Evolutionary conservation across 2,329 filamentous ascomycete genomes (phyloP).

Genomic region (Cladophialophora immunda): DNA sequence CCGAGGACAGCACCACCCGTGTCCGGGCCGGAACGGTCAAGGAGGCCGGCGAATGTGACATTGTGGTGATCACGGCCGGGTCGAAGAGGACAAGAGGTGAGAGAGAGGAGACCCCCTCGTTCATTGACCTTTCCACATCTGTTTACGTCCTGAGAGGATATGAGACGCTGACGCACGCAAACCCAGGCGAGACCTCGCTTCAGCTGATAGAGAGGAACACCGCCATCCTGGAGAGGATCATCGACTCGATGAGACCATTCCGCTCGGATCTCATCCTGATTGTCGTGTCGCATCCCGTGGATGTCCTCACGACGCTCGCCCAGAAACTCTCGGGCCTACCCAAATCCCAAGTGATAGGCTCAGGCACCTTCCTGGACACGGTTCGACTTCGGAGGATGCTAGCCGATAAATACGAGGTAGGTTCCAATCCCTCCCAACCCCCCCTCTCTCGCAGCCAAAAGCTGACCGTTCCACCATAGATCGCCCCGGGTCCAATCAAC

Average conservation of each 20-base stretch:
- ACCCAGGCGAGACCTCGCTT: conserved; percentile 53
- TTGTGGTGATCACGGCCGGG: neutral
- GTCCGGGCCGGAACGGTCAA: neutral
- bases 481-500: conserved; percentile 45
- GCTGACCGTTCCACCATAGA: too few species aligned
- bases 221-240: conserved; percentile 56
- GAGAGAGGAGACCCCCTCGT: neutral
- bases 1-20: conserved; percentile 47
- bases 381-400: conserved; percentile 49
- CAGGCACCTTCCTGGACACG: conserved; percentile 63
- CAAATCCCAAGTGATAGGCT: conserved; percentile 59
- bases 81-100: conserved; percentile 5
- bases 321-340: conserved; percentile 59
- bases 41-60: conserved; percentile 5
- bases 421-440: too few species aligned
- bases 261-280: conserved; percentile 54
- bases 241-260: conserved; percentile 59
- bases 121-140: neutral
- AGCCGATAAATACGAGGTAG: conserved; percentile 10
- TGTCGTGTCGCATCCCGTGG: conserved; percentile 65
- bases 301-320: conserved; percentile 62
- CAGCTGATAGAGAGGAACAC: conserved; percentile 59
- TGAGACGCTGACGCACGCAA: neutral
- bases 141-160: neutral
- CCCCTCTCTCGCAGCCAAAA: too few species aligned